Evolutionary conservation across 1,139 yeast genomes (phyloP), one percentile per base, ranked within the genome.

Genomic region (Geotrichum fermentans): DNA sequence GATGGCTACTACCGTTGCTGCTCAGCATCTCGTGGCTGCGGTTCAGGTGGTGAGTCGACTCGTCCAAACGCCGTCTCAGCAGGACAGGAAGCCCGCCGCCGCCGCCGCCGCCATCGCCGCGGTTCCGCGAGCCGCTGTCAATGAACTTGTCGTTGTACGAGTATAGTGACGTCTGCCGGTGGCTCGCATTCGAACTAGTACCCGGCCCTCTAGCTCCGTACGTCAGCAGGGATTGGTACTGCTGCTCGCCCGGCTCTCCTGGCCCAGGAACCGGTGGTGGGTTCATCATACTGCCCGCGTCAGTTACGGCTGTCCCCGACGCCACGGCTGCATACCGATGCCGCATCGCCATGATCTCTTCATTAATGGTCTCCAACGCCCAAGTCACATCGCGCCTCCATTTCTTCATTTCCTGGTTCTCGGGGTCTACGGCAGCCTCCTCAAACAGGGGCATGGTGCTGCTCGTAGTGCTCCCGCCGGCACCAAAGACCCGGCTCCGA

Each of bases 341-440:
- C 1, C 61, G 45, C 43, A 59, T 56, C 10, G 60, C 57, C 43
- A 52, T 52, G 42, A 63, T 60, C 46, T 63, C 65, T 34, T 63
- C 67, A 37, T 56, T 58, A 11, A 63, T 59, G 2, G 64, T 58
- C 37, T 62, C 67, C 32, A 63, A 50, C n/a, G 63, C 63, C 59
- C 63, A 56, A 1, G 61, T 55, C 14, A 62, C 61, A 39, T 61
- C 63, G 37, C 61, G 54, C 51, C 61, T 56, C 67, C 67, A 57
- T 51, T 60, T 55, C 40, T 57, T 42, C 43, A 49, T 52, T 37
- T 47, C 49, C 50, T 16, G 44, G 34, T 24, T 40, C 3, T 40
- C 42, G 3, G 22, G 16, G 17, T 28, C 33, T 18, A 22, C 35
- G 26, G 35, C 16, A 2, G 28, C 43, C 4, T 14, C 37, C 7